A percentile compares a stretch with the other conserved stretches of the same genome.
phyloP scores from a whole-genome alignment of 2,329 filamentous ascomycete species.

The Ceratocystis destructans region DNA sequence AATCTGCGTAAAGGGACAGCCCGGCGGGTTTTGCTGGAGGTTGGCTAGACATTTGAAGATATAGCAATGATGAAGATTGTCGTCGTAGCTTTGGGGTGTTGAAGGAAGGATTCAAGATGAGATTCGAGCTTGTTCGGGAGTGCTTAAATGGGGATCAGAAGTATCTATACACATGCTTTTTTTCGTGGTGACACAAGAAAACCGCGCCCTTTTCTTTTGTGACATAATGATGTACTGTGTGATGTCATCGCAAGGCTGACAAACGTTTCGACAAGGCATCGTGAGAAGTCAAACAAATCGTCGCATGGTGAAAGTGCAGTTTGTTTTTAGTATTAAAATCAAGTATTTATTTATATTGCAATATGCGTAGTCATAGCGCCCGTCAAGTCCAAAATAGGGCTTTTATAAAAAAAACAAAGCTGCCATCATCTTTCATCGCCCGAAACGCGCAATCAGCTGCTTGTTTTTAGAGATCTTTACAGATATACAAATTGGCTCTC shows the following conservation, averaged over 20 bases:
- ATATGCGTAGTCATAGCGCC: no score
- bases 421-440: no score
- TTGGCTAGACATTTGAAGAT: constrained; percentile 10
- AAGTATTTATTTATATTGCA: no score
- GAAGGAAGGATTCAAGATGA: background rate
- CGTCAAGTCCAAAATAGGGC: no score
- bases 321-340: no score
- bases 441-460: no score
- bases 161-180: background rate
- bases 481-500: constrained; percentile 12
- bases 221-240: background rate
- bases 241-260: background rate
- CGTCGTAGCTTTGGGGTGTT: background rate
- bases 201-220: background rate
- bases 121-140: background rate
- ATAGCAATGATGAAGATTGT: background rate
- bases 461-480: background rate
- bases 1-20: constrained; percentile 71
- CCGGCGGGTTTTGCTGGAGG: constrained; percentile 30
- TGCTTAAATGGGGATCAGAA: background rate
- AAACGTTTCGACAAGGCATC: background rate
- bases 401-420: no score
- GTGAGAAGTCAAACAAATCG: background rate
- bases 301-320: no score
- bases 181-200: background rate